These are phyloP conservation scores for Suillus americanus DNA, from an alignment of 768 basidiomycete genomes.

Conservation along the genomic window DNA sequence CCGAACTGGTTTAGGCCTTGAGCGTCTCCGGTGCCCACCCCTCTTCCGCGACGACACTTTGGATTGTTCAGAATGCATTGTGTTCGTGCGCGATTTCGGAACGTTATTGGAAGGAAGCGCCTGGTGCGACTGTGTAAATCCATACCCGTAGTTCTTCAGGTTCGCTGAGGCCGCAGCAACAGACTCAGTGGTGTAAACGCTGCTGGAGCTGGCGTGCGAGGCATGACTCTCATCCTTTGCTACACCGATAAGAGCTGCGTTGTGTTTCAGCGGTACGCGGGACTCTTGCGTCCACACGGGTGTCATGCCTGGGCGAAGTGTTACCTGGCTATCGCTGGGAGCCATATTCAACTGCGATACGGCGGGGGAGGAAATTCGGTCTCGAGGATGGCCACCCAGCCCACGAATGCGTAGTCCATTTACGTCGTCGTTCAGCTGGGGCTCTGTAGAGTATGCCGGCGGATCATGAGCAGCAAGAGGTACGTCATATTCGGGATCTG, in stretches of 20 bases:
- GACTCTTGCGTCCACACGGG: slow-evolving; percentile 14
- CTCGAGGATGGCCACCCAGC: slow-evolving; percentile 12
- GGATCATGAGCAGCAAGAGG: neutral
- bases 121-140: slow-evolving; percentile 12
- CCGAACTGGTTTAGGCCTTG: slow-evolving; percentile 15
- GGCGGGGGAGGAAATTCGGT: slow-evolving; percentile 10
- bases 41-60: neutral
- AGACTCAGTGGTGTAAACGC: slow-evolving; percentile 27
- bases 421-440: slow-evolving; percentile 22
- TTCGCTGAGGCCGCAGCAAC: slow-evolving; percentile 19
- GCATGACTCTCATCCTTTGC: neutral
- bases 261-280: slow-evolving; percentile 10
- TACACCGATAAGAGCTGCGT: neutral
- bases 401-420: slow-evolving; percentile 39
- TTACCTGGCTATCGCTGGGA: slow-evolving; percentile 9
- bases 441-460: neutral
- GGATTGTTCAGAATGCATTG: slow-evolving; percentile 10
- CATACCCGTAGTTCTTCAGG: slow-evolving; percentile 24
- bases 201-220: slow-evolving; percentile 17
- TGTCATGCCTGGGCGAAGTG: slow-evolving; percentile 10
- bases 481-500: slow-evolving; percentile 3
- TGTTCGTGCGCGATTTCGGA: slow-evolving; percentile 4
- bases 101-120: slow-evolving; percentile 1
- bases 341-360: neutral
- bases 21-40: slow-evolving; percentile 1